Evolutionary conservation across 108 stramenopile species (phyloP), one percentile per base, ranked within the genome.

Genomic region (Nitzschia sp.): DNA sequence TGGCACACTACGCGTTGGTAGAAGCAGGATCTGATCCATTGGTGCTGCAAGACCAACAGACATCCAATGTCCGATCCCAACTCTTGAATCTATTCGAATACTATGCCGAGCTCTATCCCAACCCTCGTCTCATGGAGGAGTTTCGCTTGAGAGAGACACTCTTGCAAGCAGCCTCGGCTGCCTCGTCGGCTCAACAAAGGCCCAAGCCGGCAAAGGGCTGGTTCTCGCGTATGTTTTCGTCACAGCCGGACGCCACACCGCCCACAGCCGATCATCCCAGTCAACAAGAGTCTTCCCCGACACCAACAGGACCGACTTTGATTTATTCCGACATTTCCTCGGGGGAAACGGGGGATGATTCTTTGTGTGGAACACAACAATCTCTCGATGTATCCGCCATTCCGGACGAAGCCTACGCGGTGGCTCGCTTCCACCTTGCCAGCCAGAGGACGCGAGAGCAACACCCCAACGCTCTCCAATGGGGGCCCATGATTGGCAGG

Each of bases 31-130:
- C 43, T 3, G 10, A 17, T 62, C 61, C 61, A 19, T 11, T 62
- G 17, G 17, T 12, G 0, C 8, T 62, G 8, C 20, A 37, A 20
- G 21, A n/a, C 42, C 38, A 62, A 11, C 38, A 62, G 61, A 42
- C n/a, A 48, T 48, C 15, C 41, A 57, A 55, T 43, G 46, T 55
- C 24, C 66, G 67, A 20, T 40, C 39, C 6, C 53, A 76, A 41
- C 57, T 83, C 40, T 42, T 53, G 15, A 9, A 53, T 44, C 41
- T 80, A 7, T 84, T 65, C 58, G 58, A 77, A 29, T 48, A 61
- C n/a, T 84, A 77, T 52, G 79, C 83, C 14, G 71, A 75, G 15
- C 42, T 73, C 38, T 84, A 77, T 71, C 83, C 83, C 29, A 84
- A 84, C 51, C 79, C 83, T 10, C 53, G 43, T 15, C 58, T 84